A percentile compares a stretch with the other conserved stretches of the same genome.
Conservation (phyloP, 73 alveolate genomes). For the Paramecium sonneborni region DNA sequence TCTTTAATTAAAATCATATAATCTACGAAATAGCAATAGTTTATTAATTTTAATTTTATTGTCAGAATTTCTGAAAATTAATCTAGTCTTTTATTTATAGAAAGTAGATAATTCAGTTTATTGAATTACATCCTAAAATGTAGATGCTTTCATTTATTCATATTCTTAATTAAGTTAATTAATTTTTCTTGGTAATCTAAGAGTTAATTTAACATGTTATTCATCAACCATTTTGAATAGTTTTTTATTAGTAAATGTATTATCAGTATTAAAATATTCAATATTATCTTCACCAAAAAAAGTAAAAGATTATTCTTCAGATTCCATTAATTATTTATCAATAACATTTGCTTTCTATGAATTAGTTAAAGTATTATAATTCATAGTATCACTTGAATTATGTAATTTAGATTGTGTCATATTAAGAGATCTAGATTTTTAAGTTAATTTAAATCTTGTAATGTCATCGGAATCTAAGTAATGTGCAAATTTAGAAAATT, state of each 20-base stretch:
- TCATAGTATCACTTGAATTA: background rate
- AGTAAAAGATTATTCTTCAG: background rate
- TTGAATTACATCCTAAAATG: background rate
- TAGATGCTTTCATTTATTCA: background rate
- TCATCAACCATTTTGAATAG: background rate
- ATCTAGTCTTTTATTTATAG: background rate
- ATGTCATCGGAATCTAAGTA: background rate
- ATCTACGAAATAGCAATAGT: background rate
- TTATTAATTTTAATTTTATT: background rate
- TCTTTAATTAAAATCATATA: background rate
- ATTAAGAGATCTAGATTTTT: background rate
- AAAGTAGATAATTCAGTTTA: background rate
- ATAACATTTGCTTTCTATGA: background rate
- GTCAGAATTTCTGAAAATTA: background rate
- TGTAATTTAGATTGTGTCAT: background rate
- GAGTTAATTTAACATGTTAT: background rate
- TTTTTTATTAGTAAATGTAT: background rate
- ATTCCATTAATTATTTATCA: background rate
- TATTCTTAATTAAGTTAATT: background rate
- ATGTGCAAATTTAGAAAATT: background rate
- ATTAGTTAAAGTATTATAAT: background rate
- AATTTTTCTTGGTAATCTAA: background rate
- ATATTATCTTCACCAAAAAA: background rate
- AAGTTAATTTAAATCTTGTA: background rate
- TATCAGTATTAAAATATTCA: background rate